Evolutionary conservation across 2,329 filamentous ascomycete genomes (phyloP), one percentile per base, ranked within the genome.

Genomic region (Microdochium bolleyi): DNA sequence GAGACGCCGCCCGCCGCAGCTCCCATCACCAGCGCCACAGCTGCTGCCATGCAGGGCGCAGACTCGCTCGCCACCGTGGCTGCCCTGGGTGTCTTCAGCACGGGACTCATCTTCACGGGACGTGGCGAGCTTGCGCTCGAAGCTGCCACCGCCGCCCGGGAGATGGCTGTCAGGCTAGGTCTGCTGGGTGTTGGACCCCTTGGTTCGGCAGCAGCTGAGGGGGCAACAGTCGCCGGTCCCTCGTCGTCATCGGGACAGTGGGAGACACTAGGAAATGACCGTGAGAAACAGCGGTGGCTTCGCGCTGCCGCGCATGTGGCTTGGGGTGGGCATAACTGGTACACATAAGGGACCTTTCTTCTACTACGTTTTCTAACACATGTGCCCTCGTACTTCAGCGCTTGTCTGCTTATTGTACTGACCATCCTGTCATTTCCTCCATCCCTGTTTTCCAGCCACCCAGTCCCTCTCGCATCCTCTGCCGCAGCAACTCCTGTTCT

Each of bases 281-380:
- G 37, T 10, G 11, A n/a, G n/a, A 27, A 5, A 41, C 24, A 21
- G 51, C 51, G 14, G 34, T 53, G 51, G 51, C 49, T 49, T 19
- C 49, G 25, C 22, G 51, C 51, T 13, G 49, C 51, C 8, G 46
- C 51, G 24, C 48, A 50, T 37, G 49, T 37, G 34, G 51, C 51
- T 22, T 53, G 51, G 51, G 51, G 51, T 11, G 34, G 37, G 8
- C 46, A 53, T 8, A 53, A 53, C 19, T 53, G 46, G 51, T 19
- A 49, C 14, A 44, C 51, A 48, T 50, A 41, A 25, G 51, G 13
- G n/a, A 25, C n/a, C 46, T 7, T n/a, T 41, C 24, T 14, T 14
- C 50, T 14, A 51, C 38, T n/a, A 32, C 16, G 14, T 24, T n/a
- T 21, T 13, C 22, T 19, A 21, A 30, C 24, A 37, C 30, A 41